Conservation (phyloP, 2,329 filamentous ascomycete species). For the Coniochaeta sp. region DNA sequence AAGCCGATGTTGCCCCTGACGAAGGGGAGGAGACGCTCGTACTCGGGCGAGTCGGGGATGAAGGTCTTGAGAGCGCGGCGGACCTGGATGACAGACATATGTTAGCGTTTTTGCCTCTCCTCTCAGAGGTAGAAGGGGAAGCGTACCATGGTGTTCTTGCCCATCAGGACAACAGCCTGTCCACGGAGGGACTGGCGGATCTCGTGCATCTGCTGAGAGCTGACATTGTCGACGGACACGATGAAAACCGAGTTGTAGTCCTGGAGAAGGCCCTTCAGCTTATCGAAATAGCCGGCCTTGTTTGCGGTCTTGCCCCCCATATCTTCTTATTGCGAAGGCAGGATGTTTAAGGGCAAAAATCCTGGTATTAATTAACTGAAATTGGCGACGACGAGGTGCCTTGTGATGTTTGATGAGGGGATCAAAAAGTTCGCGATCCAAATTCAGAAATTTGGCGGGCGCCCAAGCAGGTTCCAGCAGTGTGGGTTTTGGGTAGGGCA, state of each 20-base stretch:
- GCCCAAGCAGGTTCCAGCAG: slow-evolving; percentile 1
- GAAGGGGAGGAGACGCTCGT: slow-evolving; percentile 92
- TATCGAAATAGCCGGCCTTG: slow-evolving; percentile 98
- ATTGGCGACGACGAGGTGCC: slow-evolving; percentile 6
- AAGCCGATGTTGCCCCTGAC: slow-evolving; percentile 98
- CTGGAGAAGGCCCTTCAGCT: slow-evolving; percentile 96
- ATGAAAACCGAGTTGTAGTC: slow-evolving; percentile 98
- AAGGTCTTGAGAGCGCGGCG: slow-evolving; percentile 97
- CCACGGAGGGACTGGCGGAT: slow-evolving; percentile 88
- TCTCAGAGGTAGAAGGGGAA: not conserved
- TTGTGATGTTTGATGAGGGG: slow-evolving; percentile 5
- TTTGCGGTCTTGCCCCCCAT: slow-evolving; percentile 95
- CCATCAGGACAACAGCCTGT: slow-evolving; percentile 95
- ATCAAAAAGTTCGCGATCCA: slow-evolving; percentile 4
- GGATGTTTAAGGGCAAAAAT: slow-evolving; percentile 92
- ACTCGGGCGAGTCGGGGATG: slow-evolving; percentile 84
- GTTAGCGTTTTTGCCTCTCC: too few species aligned
- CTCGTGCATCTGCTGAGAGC: slow-evolving; percentile 99
- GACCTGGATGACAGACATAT: slow-evolving; percentile 62
- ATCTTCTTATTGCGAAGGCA: slow-evolving; percentile 92
- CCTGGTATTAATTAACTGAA: slow-evolving; percentile 14
- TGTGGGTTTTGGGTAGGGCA: slow-evolving; percentile 3
- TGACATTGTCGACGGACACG: slow-evolving; percentile 98
- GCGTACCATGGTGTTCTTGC: slow-evolving; percentile 99
- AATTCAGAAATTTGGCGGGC: slow-evolving; percentile 9